These are phyloP conservation scores for Cucurbita maxima DNA, from an alignment of 306 rosid genomes.

Conservation along the genomic window DNA sequence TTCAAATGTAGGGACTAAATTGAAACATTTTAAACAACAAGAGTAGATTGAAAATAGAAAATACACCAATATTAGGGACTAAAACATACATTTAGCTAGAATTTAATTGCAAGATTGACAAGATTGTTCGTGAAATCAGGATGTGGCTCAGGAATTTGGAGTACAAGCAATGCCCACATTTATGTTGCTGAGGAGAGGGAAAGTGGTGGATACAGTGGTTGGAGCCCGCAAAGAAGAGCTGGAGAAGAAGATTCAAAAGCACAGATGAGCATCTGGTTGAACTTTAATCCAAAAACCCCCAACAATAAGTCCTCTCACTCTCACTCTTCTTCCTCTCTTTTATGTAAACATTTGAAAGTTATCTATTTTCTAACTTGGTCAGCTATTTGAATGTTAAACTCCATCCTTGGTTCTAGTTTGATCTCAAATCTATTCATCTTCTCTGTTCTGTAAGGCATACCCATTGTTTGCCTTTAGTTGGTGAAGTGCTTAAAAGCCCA, in stretches of 20 bases:
- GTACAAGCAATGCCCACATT: slow-evolving; percentile 91
- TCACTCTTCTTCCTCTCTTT: background rate
- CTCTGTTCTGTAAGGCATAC: background rate
- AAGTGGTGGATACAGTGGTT: slow-evolving; percentile 44
- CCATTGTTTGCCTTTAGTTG: background rate
- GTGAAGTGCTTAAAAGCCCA: background rate
- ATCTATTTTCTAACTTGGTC: background rate
- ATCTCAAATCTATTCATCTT: background rate
- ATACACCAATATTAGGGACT: background rate
- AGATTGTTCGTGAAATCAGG: slow-evolving; percentile 17
- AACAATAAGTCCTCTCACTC: background rate
- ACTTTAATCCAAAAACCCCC: background rate
- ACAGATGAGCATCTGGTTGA: slow-evolving; percentile 8
- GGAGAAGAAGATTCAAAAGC: slow-evolving; percentile 35
- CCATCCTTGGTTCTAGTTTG: background rate
- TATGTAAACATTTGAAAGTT: background rate
- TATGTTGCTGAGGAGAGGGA: slow-evolving; percentile 56
- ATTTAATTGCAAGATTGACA: background rate
- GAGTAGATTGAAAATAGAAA: too few relatives aligned
- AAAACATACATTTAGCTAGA: background rate
- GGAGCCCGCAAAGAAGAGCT: slow-evolving; percentile 79
- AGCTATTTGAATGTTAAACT: background rate
- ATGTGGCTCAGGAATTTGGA: slow-evolving; percentile 45
- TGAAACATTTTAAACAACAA: background rate
- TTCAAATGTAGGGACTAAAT: background rate